Conservation (phyloP, 257 asterid species). For the Thymus quinquecostatus region DNA sequence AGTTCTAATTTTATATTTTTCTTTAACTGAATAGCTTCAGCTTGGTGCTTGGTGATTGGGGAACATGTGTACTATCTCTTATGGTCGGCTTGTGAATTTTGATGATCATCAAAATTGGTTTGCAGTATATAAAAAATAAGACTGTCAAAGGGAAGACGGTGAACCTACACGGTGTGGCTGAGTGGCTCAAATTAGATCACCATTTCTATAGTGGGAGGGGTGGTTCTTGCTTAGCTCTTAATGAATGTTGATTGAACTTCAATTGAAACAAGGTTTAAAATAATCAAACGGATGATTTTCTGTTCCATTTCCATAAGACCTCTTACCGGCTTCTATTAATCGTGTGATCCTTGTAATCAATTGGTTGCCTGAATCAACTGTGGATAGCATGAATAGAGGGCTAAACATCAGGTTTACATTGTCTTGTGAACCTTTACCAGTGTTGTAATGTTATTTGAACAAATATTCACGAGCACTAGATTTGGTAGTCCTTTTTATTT, state of each 20-base stretch:
- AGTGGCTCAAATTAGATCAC: background rate
- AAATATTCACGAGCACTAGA: background rate
- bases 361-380: background rate
- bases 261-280: background rate
- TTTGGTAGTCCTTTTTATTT: background rate
- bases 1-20: no score
- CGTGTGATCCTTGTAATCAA: background rate
- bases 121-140: background rate
- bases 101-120: background rate
- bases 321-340: background rate
- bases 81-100: background rate
- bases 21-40: background rate
- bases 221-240: background rate
- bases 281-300: background rate
- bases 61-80: no score
- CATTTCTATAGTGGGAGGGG: background rate
- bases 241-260: background rate
- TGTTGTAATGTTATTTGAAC: background rate
- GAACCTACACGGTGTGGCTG: background rate
- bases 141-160: conserved; percentile 11
- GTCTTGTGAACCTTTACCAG: conserved; percentile 6
- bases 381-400: background rate
- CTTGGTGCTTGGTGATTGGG: background rate
- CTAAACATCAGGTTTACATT: background rate
- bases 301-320: background rate